These are phyloP conservation scores for Areca catechu DNA, from an alignment of 176 grass and related monocot genomes.

Conservation along the genomic window DNA sequence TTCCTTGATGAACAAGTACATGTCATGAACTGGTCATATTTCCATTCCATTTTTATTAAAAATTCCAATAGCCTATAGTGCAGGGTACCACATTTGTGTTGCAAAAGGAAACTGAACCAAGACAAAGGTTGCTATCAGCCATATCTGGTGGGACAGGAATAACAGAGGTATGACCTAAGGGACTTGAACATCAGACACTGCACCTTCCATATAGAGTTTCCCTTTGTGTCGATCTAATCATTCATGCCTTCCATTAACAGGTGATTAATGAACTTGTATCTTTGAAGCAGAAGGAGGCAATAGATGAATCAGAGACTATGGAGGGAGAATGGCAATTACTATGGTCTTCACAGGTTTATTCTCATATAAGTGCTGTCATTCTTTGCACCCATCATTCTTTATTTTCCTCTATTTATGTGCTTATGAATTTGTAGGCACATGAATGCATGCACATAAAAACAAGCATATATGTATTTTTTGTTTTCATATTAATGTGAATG, in stretches of 20 bases:
- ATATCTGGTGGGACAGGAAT: conserved; percentile 54
- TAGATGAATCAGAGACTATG: conserved; percentile 41
- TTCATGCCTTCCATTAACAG: conserved; percentile 25
- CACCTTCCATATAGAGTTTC: neutral
- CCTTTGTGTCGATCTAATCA: neutral
- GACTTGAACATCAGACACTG: conserved; percentile 5
- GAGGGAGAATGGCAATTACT: conserved; percentile 85
- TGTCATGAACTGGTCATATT: conserved; percentile 15
- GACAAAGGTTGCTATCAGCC: conserved; percentile 67
- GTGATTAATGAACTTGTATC: conserved; percentile 52
- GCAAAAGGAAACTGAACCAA: conserved; percentile 70
- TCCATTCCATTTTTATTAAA: conserved; percentile 26
- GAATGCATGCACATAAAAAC: too few relatives aligned
- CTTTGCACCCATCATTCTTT: too few relatives aligned
- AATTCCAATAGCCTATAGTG: conserved; percentile 54
- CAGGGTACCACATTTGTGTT: conserved; percentile 97
- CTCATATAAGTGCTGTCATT: too few relatives aligned
- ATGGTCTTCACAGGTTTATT: conserved; percentile 64
- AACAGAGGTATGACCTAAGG: conserved; percentile 32
- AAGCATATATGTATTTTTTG: too few relatives aligned
- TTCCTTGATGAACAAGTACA: conserved; percentile 7
- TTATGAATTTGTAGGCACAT: too few relatives aligned
- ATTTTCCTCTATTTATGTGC: too few relatives aligned
- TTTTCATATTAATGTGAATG: too few relatives aligned
- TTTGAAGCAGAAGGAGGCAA: conserved; percentile 26